Base-by-base conservation (phyloP, 352 stramenopile genomes). In the Phytopythium kandeliae region DNA sequence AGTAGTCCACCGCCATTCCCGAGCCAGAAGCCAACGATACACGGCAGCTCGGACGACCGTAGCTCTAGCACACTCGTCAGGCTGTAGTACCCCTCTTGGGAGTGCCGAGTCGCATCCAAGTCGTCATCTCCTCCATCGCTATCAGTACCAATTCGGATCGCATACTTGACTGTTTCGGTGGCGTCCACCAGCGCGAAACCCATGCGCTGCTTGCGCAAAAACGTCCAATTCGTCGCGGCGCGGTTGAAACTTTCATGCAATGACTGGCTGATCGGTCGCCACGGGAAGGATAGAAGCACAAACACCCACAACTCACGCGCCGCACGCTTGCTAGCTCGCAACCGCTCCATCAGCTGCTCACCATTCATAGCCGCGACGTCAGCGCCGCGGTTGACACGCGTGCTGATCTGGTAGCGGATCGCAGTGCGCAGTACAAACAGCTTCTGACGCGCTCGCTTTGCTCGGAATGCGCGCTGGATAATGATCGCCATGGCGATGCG, bases 11-110 rank as follows among this genome's bases (percentile, higher is more conserved):
- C 44, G 0, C 53, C 53, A 4, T 17, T 38, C 1, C 69, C 69
- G 38, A 71, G 58, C 69, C 69, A 79, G 45, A 79, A 76, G 15
- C 19, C 69, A 4, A 74, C 50, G 13, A 79, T 59, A 21, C 60
- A 71, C 6, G 69, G 69, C 16, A 76, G 16, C 24, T 41, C 13
- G 12, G 52, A 31, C 17, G 57, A 45, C 1, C 48, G 25, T 0
- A 79, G 33, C 0, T 44, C 61, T 12, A 79, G 48, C 51, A 56
- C 75, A 12, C 49, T 74, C 40, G 71, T 51, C 9, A 76, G 48
- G 34, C 69, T 79, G 49, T 69, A 71, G 15, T 3, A 13, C 3
- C 34, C 37, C 17, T 28, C 21, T 12, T 44, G 38, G 4, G 38
- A 3, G 34, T 38, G 34, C 11, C 19, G 34, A 16, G 4, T 17